Evolutionary conservation across 2,329 filamentous ascomycete species (phyloP).

Genomic region (Westerdykella aurantiaca): DNA sequence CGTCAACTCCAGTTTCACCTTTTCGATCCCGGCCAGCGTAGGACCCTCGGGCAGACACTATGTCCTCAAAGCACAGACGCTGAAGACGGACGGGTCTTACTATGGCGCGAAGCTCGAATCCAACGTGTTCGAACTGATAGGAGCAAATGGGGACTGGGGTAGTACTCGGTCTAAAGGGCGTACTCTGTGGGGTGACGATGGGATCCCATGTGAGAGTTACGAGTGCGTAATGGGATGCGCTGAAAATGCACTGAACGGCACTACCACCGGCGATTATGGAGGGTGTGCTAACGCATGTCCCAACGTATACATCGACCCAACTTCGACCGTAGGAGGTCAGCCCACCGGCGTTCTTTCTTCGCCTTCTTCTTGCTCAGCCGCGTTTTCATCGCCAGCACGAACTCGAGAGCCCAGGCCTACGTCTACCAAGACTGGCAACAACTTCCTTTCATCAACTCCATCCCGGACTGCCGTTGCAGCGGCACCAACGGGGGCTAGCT

Average conservation of each 20-base stretch:
- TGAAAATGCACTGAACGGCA: not conserved
- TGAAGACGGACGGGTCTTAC: slow-evolving; percentile 12
- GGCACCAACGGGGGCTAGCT: no score
- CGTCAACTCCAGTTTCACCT: slow-evolving; percentile 9
- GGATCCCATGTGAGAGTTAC: slow-evolving; percentile 6
- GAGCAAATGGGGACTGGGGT: slow-evolving; percentile 9
- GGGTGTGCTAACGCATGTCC: slow-evolving; percentile 10
- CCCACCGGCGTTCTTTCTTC: slow-evolving; percentile 7
- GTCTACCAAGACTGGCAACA: no score
- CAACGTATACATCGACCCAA: slow-evolving; percentile 8
- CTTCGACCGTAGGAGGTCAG: slow-evolving; percentile 8
- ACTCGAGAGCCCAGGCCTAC: no score
- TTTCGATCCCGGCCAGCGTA: slow-evolving; percentile 10
- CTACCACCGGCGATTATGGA: not conserved
- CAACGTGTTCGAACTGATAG: slow-evolving; percentile 9
- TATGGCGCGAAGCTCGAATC: slow-evolving; percentile 9
- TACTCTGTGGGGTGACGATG: slow-evolving; percentile 11
- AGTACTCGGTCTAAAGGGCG: slow-evolving; percentile 4
- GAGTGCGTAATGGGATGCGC: slow-evolving; percentile 9
- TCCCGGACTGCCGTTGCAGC: no score
- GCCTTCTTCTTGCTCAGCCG: slow-evolving; percentile 4
- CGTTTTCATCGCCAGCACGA: no score
- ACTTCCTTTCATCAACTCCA: no score
- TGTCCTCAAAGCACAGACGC: slow-evolving; percentile 5
- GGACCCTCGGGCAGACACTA: slow-evolving; percentile 12